These are phyloP conservation scores for Hirsutella rhossiliensis DNA, from an alignment of 2,329 filamentous ascomycete species.

Conservation along the genomic window DNA sequence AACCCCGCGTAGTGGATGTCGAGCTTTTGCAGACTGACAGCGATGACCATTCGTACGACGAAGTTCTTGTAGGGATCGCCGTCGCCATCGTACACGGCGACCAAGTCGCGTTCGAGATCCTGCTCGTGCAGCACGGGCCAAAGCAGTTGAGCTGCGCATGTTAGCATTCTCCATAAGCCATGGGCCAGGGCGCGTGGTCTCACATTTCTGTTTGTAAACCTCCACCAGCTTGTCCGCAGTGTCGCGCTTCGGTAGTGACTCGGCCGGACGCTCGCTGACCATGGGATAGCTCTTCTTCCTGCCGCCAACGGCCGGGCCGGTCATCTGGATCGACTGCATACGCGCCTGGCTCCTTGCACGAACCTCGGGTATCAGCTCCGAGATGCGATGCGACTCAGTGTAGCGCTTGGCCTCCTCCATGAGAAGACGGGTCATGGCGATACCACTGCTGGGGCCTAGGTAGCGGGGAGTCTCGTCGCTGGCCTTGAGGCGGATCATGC, in stretches of 20 bases:
- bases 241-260: slow-evolving; percentile 58
- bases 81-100: slow-evolving; percentile 68
- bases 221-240: slow-evolving; percentile 71
- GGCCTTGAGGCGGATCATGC: slow-evolving; percentile 73
- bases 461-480: slow-evolving; percentile 80
- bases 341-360: slow-evolving; percentile 42
- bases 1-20: slow-evolving; percentile 83
- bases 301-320: slow-evolving; percentile 33
- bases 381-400: slow-evolving; percentile 81
- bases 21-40: slow-evolving; percentile 88
- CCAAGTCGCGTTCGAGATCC: slow-evolving; percentile 61
- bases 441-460: slow-evolving; percentile 86
- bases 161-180: slow-evolving; percentile 5
- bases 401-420: slow-evolving; percentile 96
- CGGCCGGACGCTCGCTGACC: slow-evolving; percentile 73
- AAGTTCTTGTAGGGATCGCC: slow-evolving; percentile 78
- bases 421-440: slow-evolving; percentile 84
- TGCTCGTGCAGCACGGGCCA: slow-evolving; percentile 80
- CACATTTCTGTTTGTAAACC: slow-evolving; percentile 77
- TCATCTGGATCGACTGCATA: slow-evolving; percentile 48
- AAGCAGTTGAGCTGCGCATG: slow-evolving; percentile 63
- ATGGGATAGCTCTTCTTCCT: slow-evolving; percentile 83
- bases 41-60: slow-evolving; percentile 79
- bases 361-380: slow-evolving; percentile 74
- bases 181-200: slow-evolving; percentile 8